Conservation (phyloP, 257 asterid genomes). For the Solanum gandarillasii region DNA sequence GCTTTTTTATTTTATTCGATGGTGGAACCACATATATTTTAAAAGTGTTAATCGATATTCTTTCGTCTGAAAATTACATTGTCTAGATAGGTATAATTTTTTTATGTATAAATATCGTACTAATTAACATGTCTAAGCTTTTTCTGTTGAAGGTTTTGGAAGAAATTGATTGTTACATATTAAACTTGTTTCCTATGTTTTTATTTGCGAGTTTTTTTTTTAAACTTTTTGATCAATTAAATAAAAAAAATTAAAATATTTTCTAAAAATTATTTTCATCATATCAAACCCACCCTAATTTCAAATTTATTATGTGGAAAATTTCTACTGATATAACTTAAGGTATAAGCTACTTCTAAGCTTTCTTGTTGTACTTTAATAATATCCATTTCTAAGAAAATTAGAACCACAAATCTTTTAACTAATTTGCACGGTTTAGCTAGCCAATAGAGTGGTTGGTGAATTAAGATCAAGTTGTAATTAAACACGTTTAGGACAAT, state of each 20-base stretch:
- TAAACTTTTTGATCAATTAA: too few relatives aligned
- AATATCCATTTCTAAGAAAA: not conserved
- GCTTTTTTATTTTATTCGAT: fast-evolving
- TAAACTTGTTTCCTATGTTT: too few relatives aligned
- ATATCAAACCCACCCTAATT: not conserved
- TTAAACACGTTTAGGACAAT: not conserved
- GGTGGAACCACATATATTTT: too few relatives aligned
- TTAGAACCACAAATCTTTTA: not conserved
- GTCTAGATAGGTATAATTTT: too few relatives aligned
- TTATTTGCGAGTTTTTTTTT: not conserved
- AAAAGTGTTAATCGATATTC: too few relatives aligned
- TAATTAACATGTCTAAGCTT: too few relatives aligned
- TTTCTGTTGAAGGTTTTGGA: not conserved
- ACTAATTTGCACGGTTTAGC: not conserved
- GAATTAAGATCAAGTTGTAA: not conserved
- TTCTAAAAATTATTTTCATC: not conserved
- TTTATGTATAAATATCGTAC: too few relatives aligned
- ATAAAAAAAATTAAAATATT: too few relatives aligned
- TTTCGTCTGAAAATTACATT: too few relatives aligned
- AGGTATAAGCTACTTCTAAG: not conserved
- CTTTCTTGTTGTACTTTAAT: not conserved
- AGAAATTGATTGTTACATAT: not conserved
- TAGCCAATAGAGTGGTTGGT: not conserved
- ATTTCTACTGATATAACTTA: not conserved
- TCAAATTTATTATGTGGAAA: not conserved